Evolutionary conservation across 148 eudicot genomes (phyloP), one percentile per base, ranked within the genome.

Genomic region (Camellia sinensis): DNA sequence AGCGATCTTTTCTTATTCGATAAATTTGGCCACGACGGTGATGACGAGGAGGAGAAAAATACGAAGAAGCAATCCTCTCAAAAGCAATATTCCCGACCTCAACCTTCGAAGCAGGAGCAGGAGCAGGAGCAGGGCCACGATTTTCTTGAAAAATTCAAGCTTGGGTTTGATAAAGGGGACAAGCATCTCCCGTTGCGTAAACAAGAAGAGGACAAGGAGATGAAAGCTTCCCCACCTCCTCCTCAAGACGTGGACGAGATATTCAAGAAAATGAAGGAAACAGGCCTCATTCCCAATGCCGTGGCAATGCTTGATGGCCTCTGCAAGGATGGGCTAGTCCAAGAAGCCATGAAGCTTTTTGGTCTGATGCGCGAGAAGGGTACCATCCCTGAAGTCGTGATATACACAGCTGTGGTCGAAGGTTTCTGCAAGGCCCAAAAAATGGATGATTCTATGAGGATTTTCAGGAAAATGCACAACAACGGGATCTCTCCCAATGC

Each of bases 261-360:
- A 63, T 96, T 96, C 80, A 92, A 83, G 87, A 93, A 90, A 80
- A 93, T 96, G 98, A 96, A 93, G 84, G 92, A 93, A 80, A 88
- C 86, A 4, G 97, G 99, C 7, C 78, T 96, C 12, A 94, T 96
- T 54, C 98, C 99, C 1, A 96, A 94, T 81, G 95, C 98, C 0
- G 99, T 96, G 69, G 91, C 95, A 7, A 96, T 93, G 99, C 93
- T 96, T 6, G 94, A 96, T 66, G 98, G 97, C 46, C 89, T 96
- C 37, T 96, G 98, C 82, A 90, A 88, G 81, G 98, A 94, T 71
- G 98, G 99, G 50, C 88, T 96, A 67, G 89, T 93, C 72, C 97
- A 91, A 17, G 99, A 96, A 71, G 97, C 98, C 6, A 90, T 93
- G 99, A 93, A 91, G 80, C 90, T 96, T 72, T 96, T 96, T 40